Percentiles rank a stretch among this genome's conserved stretches.
Evolutionary conservation across 1,284 basidiomycete genomes (phyloP).

Genomic region (Leucoagaricus sp.): DNA sequence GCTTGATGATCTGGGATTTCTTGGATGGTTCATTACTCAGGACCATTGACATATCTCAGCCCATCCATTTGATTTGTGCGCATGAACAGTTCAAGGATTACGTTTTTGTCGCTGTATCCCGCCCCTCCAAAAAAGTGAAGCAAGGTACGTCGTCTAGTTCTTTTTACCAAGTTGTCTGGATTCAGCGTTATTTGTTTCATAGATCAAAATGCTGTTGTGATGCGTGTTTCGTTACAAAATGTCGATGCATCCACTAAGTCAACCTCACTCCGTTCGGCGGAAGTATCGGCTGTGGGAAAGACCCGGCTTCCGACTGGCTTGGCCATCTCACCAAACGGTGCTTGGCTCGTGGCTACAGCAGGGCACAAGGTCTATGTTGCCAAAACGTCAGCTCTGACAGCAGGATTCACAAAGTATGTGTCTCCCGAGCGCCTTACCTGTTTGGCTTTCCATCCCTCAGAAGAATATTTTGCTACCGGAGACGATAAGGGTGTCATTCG

Average conservation of each 20-base stretch:
- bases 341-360: slow-evolving; percentile 82
- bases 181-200: slow-evolving; percentile 8
- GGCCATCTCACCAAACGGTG: slow-evolving; percentile 74
- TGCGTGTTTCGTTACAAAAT: slow-evolving; percentile 60
- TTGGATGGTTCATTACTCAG: slow-evolving; percentile 83
- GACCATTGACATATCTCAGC: slow-evolving; percentile 68
- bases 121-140: slow-evolving; percentile 43
- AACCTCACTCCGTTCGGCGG: slow-evolving; percentile 34
- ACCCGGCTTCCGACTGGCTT: slow-evolving; percentile 66
- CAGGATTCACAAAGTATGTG: slow-evolving; percentile 86
- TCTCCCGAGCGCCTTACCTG: slow-evolving; percentile 82
- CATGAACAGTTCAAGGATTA: slow-evolving; percentile 67
- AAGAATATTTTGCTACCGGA: slow-evolving; percentile 95
- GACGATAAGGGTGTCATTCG: slow-evolving; percentile 86
- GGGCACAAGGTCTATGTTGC: slow-evolving; percentile 85
- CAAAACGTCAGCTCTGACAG: slow-evolving; percentile 50
- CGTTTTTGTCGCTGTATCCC: slow-evolving; percentile 69
- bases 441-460: slow-evolving; percentile 86
- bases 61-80: slow-evolving; percentile 74
- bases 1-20: slow-evolving; percentile 92
- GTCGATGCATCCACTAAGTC: slow-evolving; percentile 43
- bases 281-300: slow-evolving; percentile 66
- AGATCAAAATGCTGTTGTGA: slow-evolving; percentile 50
- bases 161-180: slow-evolving; percentile 3
- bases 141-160: slow-evolving; percentile 42